Evolutionary conservation across 306 rosid species (phyloP).

Genomic region (Rosa rugosa): DNA sequence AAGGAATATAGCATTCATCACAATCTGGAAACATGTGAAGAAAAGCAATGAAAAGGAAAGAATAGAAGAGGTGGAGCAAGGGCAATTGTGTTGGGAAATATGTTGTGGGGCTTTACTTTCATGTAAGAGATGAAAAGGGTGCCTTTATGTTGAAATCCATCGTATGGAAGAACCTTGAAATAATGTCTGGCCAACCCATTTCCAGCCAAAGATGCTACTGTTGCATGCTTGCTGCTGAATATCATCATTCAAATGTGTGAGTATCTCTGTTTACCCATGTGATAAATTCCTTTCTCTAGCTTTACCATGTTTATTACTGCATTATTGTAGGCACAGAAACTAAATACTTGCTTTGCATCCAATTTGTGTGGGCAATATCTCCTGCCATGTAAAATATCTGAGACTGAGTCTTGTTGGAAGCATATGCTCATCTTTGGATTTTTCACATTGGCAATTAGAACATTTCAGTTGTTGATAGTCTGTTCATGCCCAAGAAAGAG

Average conservation of each 20-base stretch:
- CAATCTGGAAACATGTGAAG: neutral
- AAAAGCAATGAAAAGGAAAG: neutral
- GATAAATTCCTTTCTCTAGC: neutral
- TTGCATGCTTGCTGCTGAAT: conserved; percentile 5
- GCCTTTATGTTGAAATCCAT: conserved; percentile 8
- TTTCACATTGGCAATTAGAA: conserved; percentile 1
- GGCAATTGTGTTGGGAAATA: neutral
- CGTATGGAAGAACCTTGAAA: neutral
- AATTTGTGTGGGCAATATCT: neutral
- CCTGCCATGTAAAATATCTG: neutral
- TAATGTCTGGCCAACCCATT: conserved; percentile 18
- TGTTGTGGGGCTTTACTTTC: conserved; percentile 8
- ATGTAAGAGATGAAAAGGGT: neutral
- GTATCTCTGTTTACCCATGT: neutral
- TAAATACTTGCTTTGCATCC: neutral
- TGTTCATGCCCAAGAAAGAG: neutral
- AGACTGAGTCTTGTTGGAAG: neutral
- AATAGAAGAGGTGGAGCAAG: neutral
- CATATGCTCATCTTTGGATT: neutral
- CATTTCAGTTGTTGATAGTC: neutral
- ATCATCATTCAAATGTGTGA: neutral
- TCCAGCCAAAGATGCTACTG: neutral
- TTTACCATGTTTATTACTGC: neutral
- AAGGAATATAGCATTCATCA: neutral
- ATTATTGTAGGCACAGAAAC: neutral